Evolutionary conservation across 176 grass and related monocot genomes (phyloP), one percentile per base, ranked within the genome.

Genomic region (Miscanthus lutarioriparius): DNA sequence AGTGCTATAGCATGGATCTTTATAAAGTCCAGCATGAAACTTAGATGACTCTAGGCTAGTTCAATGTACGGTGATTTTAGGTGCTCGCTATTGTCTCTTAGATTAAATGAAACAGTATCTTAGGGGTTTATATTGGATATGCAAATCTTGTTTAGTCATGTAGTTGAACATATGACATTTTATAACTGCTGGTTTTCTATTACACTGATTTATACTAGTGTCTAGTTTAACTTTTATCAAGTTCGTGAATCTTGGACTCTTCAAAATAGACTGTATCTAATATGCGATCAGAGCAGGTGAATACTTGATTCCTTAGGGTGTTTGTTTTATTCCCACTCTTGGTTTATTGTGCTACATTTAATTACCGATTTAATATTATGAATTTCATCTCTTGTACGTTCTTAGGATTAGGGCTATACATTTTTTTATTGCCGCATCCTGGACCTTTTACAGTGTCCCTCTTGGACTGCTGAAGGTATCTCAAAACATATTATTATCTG

Each of bases 381-480:
- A 33, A 69, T 72, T 44, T 23, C 16, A 58, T 12, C 40, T 49
- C 48, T 38, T 79, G 54, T 37, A 80, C 22, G 56, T 74, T 49
- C 15, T 22, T 64, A 30, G 6, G 40, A 30, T 81, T 44, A 75
- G 16, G 27, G 32, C 22, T 10, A 72, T 80, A 11, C 39, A 51
- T 27, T 48, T 65, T 74, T 64, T 69, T 28, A 19, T 17, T 64
- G 41, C 61, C n/a, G 4, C 40, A 51, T 63, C 9, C 0, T 47
- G n/a, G 67, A 47, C 30, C 10, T 4, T 74, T 86, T 49, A 27
- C 10, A 10, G 32, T 56, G 20, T 7, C 41, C 40, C 28, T 80
- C 77, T 67, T 66, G 56, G 30, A 67, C 40, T 68, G 33, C 28
- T 67, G 39, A 74, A 86, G 85, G 68, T 67, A 67, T 35, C 32